phyloP scores from a whole-genome alignment of 2,329 filamentous ascomycete genomes.

The Colletotrichum sidae region DNA sequence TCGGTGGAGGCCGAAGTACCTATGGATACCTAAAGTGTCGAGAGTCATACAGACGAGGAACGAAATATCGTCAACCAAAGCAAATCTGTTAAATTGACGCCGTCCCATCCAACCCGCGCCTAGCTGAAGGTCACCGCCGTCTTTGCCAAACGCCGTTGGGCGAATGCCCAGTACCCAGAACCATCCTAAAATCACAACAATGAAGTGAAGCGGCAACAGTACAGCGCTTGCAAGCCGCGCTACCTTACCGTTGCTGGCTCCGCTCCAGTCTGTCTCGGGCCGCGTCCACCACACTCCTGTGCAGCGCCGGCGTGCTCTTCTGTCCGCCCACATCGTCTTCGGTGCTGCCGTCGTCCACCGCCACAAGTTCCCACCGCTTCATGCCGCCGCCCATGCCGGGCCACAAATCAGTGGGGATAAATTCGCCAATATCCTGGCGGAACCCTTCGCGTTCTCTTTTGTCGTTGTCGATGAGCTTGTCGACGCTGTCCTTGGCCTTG shows the following conservation, averaged over 20 bases:
- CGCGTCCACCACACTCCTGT: slow-evolving; percentile 45
- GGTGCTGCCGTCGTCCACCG: slow-evolving; percentile 46
- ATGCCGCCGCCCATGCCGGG: slow-evolving; percentile 75
- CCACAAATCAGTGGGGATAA: slow-evolving; percentile 89
- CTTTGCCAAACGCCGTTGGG: slow-evolving; percentile 16
- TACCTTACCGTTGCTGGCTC: slow-evolving; percentile 30
- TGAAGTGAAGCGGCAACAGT: background rate
- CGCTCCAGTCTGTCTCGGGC: slow-evolving; percentile 40
- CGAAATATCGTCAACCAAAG: background rate
- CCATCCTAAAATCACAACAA: background rate
- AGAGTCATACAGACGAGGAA: slow-evolving; percentile 1
- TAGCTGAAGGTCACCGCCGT: slow-evolving; percentile 10
- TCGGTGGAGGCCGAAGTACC: too few species aligned
- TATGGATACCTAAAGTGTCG: too few species aligned
- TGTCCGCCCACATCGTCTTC: slow-evolving; percentile 29
- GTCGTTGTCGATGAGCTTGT: slow-evolving; percentile 81
- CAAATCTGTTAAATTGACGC: background rate
- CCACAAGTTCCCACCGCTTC: slow-evolving; percentile 62
- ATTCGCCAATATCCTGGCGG: slow-evolving; percentile 84
- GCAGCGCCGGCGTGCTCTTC: slow-evolving; percentile 44
- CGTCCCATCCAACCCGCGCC: slow-evolving; percentile 9
- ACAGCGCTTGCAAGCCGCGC: background rate
- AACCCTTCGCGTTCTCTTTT: slow-evolving; percentile 80
- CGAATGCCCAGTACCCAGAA: slow-evolving; percentile 1
- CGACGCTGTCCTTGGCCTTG: slow-evolving; percentile 81